These are phyloP conservation scores for Lentinula aciculospora DNA, from an alignment of 768 basidiomycete species.

Conservation along the genomic window DNA sequence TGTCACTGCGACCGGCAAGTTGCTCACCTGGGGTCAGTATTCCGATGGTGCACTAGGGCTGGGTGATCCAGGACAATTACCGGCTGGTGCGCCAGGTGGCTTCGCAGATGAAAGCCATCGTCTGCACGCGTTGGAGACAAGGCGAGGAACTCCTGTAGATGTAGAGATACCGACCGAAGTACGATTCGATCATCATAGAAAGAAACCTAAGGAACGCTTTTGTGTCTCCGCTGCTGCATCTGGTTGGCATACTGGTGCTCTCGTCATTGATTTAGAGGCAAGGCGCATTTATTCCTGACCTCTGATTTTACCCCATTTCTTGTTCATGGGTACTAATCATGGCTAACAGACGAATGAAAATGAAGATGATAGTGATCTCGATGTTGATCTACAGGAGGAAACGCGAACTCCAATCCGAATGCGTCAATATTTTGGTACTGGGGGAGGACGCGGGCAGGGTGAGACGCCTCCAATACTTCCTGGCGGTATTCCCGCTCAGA, in stretches of 20 bases:
- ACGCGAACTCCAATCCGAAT: constrained; percentile 8
- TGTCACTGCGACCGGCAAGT: constrained; percentile 67
- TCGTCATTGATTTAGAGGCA: constrained; percentile 83
- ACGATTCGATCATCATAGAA: constrained; percentile 57
- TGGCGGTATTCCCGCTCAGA: constrained; percentile 5
- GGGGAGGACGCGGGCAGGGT: constrained; percentile 24
- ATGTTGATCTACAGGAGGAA: constrained; percentile 27
- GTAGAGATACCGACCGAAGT: constrained; percentile 66
- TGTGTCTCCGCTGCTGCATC: constrained; percentile 78
- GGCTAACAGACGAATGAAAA: constrained; percentile 25
- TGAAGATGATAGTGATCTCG: constrained; percentile 30
- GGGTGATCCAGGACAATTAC: constrained; percentile 60
- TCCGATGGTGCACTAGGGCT: constrained; percentile 81
- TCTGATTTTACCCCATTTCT: background rate
- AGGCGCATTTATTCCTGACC: constrained; percentile 12
- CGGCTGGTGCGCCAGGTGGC: constrained; percentile 54
- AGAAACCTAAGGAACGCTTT: constrained; percentile 51
- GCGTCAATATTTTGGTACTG: background rate
- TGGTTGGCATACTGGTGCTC: constrained; percentile 90
- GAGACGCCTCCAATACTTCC: constrained; percentile 21
- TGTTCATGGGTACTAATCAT: constrained; percentile 2
- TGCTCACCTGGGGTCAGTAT: constrained; percentile 78
- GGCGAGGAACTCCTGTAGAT: constrained; percentile 28
- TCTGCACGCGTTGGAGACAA: constrained; percentile 19
- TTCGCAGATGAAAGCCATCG: constrained; percentile 35